Percentiles rank a stretch among this genome's conserved stretches.
These are phyloP conservation scores for Sungouiozyma intestinalis DNA, from an alignment of 805 yeast genomes.

Conservation along the genomic window DNA sequence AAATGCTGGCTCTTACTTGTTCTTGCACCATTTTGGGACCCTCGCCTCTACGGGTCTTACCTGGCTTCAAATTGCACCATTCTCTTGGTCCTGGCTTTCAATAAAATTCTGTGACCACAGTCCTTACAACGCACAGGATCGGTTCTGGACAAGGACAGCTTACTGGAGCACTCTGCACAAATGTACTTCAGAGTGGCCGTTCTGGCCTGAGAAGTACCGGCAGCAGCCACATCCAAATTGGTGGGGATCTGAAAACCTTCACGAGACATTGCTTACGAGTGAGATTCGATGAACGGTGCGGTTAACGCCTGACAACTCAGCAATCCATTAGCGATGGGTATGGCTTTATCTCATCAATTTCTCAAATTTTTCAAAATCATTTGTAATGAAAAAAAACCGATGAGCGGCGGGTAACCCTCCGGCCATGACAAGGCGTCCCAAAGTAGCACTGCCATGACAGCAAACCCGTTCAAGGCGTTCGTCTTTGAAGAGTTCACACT, in stretches of 20 bases:
- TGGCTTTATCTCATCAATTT: not conserved
- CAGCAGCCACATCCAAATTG: conserved; percentile 77
- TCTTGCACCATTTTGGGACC: not conserved
- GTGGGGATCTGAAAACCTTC: conserved; percentile 84
- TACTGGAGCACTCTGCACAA: conserved; percentile 93
- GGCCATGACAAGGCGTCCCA: not conserved
- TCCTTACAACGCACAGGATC: conserved; percentile 98
- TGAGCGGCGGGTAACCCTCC: not conserved
- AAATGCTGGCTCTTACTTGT: not conserved
- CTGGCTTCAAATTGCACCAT: conserved; percentile 87
- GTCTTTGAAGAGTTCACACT: too few species aligned
- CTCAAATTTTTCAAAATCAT: too few species aligned
- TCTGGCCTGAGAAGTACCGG: conserved; percentile 58
- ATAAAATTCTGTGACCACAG: conserved; percentile 95
- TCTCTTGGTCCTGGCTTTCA: conserved; percentile 95
- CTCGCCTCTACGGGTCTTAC: conserved; percentile 22
- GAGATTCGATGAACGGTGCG: not conserved
- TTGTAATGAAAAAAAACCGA: too few species aligned
- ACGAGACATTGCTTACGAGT: conserved; percentile 39
- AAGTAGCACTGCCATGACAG: not conserved
- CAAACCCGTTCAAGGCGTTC: too few species aligned
- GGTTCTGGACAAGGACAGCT: conserved; percentile 75
- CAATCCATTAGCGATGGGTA: conserved; percentile 1
- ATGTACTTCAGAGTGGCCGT: conserved; percentile 83
- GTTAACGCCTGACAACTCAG: too few species aligned